Percentiles rank a stretch among this genome's conserved stretches.
phyloP scores from a whole-genome alignment of 73 alveolate species.

The Tetrahymena thermophila region DNA sequence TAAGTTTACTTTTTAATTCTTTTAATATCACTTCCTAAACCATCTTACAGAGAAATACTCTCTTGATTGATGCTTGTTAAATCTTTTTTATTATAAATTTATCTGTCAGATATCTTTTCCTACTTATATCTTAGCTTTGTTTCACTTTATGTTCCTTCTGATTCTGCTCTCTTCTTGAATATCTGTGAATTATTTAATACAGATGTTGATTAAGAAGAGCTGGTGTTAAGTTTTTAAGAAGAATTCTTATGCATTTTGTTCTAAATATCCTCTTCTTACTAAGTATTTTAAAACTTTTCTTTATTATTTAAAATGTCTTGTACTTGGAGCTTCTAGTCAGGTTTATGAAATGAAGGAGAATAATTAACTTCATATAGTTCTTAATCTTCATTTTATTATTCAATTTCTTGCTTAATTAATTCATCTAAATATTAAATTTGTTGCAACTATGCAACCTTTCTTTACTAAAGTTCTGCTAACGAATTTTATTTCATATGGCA shows the following conservation, averaged over 20 bases:
- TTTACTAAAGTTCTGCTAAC: neutral
- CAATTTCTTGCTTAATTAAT: neutral
- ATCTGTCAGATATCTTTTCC: neutral
- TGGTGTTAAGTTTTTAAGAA: neutral
- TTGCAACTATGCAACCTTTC: neutral
- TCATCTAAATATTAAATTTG: neutral
- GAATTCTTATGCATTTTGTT: neutral
- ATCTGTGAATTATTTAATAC: neutral
- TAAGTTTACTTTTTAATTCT: neutral
- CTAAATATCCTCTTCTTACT: neutral
- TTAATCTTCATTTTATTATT: neutral
- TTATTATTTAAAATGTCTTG: neutral
- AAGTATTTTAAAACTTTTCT: neutral
- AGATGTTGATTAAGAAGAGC: neutral
- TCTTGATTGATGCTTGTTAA: neutral
- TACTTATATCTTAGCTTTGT: neutral
- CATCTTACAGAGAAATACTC: neutral
- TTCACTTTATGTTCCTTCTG: neutral
- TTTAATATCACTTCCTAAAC: neutral
- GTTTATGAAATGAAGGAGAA: neutral
- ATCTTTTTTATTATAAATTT: neutral
- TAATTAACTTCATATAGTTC: neutral
- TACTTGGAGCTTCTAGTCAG: neutral
- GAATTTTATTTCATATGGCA: neutral
- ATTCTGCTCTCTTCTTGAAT: neutral